Evolutionary conservation across 495 filamentous ascomycete species (phyloP), one percentile per base, ranked within the genome.

Genomic region (Lasiosphaeris hirsuta): DNA sequence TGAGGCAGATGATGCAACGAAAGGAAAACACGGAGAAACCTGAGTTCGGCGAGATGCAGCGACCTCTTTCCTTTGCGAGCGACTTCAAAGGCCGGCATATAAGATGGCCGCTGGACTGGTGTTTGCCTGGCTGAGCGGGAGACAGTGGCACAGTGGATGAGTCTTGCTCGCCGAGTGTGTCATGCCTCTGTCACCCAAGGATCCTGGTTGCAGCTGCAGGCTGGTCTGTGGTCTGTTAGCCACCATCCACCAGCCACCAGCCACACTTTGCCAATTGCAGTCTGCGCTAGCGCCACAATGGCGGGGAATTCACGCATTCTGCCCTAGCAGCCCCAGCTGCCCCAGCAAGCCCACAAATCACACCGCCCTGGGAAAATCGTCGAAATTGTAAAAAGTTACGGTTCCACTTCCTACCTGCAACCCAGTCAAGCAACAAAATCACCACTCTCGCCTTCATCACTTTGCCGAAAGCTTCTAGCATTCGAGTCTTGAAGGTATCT

Each of bases 401-500:
- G 46, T 43, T 37, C 30, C 42, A 54, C n/a, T 44, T 45, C 39
- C 8, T 23, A 11, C 23, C 14, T 38, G 18, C 45, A 36, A 43
- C 57, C 51, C 19, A 35, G 17, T 19, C 55, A 41, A 58, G 50
- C 48, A 38, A 59, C 42, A 48, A 57, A 40, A 56, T 14, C 53
- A 50, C 47, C 46, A 49, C 43, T 49, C 51, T 56, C 40, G 60
- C 82, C 86, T 84, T 84, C 85, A 89, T 89, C 86, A 90, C 87
- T 77, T 90, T 90, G 86, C 87, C 84, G 88, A 81, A 84, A 30
- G 23, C 23, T 30, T 85, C 46, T 57, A 44, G 59, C 71, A 76
- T 81, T 81, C 84, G 83, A 86, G 86, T 87, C 84, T 73, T 86
- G 84, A 86, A 79, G 83, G 75, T 49, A 56, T 57, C 36, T 50